Base-by-base conservation (phyloP, 805 yeast species). In the Blastobotrys mokoenaii region DNA sequence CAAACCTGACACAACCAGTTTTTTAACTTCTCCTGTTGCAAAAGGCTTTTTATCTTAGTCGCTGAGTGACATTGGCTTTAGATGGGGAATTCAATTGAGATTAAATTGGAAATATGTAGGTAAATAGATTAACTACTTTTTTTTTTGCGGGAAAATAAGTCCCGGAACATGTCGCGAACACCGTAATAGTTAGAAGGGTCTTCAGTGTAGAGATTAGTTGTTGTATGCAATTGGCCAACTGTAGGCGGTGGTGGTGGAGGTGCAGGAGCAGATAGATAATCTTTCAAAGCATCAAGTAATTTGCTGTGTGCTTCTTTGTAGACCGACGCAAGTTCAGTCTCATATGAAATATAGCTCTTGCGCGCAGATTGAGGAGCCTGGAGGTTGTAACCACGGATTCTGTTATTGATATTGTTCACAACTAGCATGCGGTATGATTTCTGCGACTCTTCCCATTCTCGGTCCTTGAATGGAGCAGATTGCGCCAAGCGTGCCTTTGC, bases 301-400 rank as follows among this genome's bases (percentile, higher is more conserved):
- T 47, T 51, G 2, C 56, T 47, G 18, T 56, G 54, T 1, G 68
- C 72, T 10, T 65, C 51, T 4, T 54, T 53, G 48, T 67, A 72
- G 41, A 71, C 68, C 22, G 56, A 47, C 10, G 58, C 57, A 12
- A 76, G 52, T 55, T 79, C 84, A 14, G 59, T 63, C 3, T 71
- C 75, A 2, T 61, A 50, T 1, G 60, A 8, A 11, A 80, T 55
- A 50, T 80, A 80, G n/a, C 76, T 61, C 47, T 71, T 73, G 42
- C 81, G 78, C 0, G 84, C 76, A 0, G 80, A 64, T 40, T 72
- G 50, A 0, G 85, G 85, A 0, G 85, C 83, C 51, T 79, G 84
- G 12, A 80, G 52, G 51, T 80, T 80, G 53, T 79, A 80, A 0
- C 80, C 74, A 11, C 84, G 61, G 9, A 79, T 65, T 2, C 66